Evolutionary conservation across 306 rosid genomes (phyloP).

Genomic region (Vicia faba): DNA sequence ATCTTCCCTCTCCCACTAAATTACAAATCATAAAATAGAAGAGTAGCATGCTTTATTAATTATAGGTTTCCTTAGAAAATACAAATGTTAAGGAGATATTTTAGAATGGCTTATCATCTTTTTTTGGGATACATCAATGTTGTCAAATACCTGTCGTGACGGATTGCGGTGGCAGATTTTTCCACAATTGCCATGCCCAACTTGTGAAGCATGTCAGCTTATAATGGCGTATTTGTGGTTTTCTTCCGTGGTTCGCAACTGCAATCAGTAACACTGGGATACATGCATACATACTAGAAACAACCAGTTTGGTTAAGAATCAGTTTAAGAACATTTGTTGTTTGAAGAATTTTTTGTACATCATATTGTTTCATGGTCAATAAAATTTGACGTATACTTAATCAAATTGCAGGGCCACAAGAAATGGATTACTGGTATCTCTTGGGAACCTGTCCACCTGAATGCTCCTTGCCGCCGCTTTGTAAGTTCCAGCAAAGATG

Average conservation of each 20-base stretch:
- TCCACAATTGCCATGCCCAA: too few relatives aligned
- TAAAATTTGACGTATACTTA: constrained; percentile 17
- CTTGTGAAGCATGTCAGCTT: too few relatives aligned
- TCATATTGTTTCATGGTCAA: not conserved
- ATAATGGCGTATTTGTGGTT: not conserved
- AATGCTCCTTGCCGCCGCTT: constrained; percentile 86
- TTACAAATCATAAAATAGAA: too few relatives aligned
- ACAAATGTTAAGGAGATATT: too few relatives aligned
- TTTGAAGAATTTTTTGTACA: constrained; percentile 9
- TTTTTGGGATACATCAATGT: too few relatives aligned
- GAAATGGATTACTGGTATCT: constrained; percentile 90
- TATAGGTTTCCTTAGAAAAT: too few relatives aligned
- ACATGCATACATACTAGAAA: constrained; percentile 14
- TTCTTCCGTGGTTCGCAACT: not conserved
- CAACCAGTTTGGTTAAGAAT: constrained; percentile 10
- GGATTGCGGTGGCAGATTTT: too few relatives aligned
- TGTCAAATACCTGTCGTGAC: too few relatives aligned
- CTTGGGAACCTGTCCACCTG: constrained; percentile 97
- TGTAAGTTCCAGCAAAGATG: constrained; percentile 97
- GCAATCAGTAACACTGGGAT: not conserved
- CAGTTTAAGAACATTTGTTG: constrained; percentile 5
- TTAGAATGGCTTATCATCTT: too few relatives aligned
- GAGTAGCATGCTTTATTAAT: too few relatives aligned
- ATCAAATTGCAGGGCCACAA: constrained; percentile 74
- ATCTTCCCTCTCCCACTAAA: too few relatives aligned